These are phyloP conservation scores for Mycocentrospora acerina DNA, from an alignment of 2,329 filamentous ascomycete species.

Conservation along the genomic window DNA sequence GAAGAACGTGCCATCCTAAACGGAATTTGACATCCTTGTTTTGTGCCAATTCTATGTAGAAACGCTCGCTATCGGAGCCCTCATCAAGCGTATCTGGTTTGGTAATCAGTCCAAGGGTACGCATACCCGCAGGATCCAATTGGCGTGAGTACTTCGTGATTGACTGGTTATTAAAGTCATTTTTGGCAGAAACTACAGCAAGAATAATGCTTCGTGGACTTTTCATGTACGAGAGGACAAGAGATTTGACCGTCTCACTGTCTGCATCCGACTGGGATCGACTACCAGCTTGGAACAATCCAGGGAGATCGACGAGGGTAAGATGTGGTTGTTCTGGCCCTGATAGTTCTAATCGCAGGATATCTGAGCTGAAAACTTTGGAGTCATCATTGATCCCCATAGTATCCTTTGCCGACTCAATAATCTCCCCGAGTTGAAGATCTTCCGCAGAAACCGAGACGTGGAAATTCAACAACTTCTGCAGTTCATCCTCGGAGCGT, in stretches of 20 bases:
- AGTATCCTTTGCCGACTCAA: slow-evolving; percentile 52
- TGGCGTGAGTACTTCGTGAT: slow-evolving; percentile 53
- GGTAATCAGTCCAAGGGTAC: slow-evolving; percentile 60
- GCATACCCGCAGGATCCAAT: slow-evolving; percentile 49
- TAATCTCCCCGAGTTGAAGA: slow-evolving; percentile 12
- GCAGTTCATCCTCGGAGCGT: slow-evolving; percentile 2
- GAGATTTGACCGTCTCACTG: slow-evolving; percentile 27
- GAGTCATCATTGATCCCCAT: slow-evolving; percentile 47
- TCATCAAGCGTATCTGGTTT: slow-evolving; percentile 52
- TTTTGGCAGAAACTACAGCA: slow-evolving; percentile 46
- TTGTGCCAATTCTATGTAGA: slow-evolving; percentile 40
- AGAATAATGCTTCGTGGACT: slow-evolving; percentile 61
- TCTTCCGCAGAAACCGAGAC: slow-evolving; percentile 4
- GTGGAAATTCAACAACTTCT: slow-evolving; percentile 9
- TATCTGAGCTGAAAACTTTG: slow-evolving; percentile 23
- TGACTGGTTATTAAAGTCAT: slow-evolving; percentile 57
- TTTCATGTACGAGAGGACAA: slow-evolving; percentile 58
- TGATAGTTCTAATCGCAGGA: slow-evolving; percentile 27
- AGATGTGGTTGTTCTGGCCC: slow-evolving; percentile 25
- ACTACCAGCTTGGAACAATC: slow-evolving; percentile 39
- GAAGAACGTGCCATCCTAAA: slow-evolving; percentile 57
- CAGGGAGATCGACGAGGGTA: slow-evolving; percentile 41
- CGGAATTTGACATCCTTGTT: slow-evolving; percentile 44
- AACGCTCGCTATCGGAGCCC: slow-evolving; percentile 44
- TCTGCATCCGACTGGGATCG: slow-evolving; percentile 37